A percentile compares a stretch with the other conserved stretches of the same genome.
These are phyloP conservation scores for Penicillium odoratum DNA, from an alignment of 495 filamentous ascomycete genomes.

Conservation along the genomic window DNA sequence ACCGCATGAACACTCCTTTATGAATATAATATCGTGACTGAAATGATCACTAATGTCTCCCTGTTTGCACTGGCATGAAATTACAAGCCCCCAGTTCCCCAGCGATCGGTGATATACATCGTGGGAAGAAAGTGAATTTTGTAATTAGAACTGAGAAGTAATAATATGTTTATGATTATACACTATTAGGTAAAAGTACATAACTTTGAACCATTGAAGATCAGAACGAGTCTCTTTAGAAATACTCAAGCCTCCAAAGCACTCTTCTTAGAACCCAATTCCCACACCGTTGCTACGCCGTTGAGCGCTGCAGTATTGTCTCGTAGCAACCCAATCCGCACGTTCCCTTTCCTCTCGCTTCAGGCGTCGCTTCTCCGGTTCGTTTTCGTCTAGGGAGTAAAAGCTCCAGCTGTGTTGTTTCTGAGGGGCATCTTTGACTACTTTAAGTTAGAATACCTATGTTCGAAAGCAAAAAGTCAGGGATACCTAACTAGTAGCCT, in stretches of 20 bases:
- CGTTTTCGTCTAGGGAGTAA: constrained; percentile 2
- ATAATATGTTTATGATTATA: background rate
- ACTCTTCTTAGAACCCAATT: constrained; percentile 9
- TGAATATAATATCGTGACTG: background rate
- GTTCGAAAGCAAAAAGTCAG: background rate
- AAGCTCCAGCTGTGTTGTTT: constrained; percentile 5
- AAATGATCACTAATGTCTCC: background rate
- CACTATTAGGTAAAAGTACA: background rate
- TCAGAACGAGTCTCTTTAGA: too few species aligned
- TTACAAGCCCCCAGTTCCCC: too few species aligned
- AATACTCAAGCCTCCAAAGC: background rate
- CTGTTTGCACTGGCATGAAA: background rate
- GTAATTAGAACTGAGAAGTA: background rate
- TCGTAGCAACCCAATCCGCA: constrained; percentile 5
- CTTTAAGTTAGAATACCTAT: background rate
- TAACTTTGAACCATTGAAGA: too few species aligned
- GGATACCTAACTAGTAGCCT: background rate
- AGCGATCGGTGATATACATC: background rate
- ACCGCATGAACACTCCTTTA: background rate
- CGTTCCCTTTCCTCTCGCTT: constrained; percentile 9
- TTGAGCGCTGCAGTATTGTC: constrained; percentile 4
- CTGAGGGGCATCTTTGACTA: background rate
- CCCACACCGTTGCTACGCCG: constrained; percentile 9
- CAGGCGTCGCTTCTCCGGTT: background rate
- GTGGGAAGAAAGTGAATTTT: background rate